These are phyloP conservation scores for Chaetomiaceae sp. DNA, from an alignment of 2,329 filamentous ascomycete species.

Conservation along the genomic window DNA sequence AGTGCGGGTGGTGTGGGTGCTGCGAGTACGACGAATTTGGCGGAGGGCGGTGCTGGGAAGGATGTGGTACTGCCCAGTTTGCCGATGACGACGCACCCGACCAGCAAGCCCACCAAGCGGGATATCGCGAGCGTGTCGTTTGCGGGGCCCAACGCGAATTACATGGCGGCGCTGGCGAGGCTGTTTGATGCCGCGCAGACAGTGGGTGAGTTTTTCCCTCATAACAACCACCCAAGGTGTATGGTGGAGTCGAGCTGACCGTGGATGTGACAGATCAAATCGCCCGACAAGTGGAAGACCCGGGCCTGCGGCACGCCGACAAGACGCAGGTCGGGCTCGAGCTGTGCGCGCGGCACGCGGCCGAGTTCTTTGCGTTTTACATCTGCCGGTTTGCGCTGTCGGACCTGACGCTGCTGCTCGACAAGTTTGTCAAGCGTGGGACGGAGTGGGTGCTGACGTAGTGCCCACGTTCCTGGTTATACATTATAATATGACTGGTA, in stretches of 20 bases:
- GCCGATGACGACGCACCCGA: conserved; percentile 67
- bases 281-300: conserved; percentile 91
- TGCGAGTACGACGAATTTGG: conserved; percentile 29
- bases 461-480: neutral
- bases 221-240: too few relatives aligned
- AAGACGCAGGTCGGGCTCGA: conserved; percentile 95
- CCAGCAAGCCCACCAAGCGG: conserved; percentile 65
- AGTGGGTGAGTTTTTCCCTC: conserved; percentile 61
- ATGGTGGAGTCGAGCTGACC: too few relatives aligned
- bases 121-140: conserved; percentile 67
- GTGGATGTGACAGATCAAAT: conserved; percentile 75
- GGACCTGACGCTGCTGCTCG: conserved; percentile 78
- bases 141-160: conserved; percentile 78
- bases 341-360: conserved; percentile 85
- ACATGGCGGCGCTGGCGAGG: conserved; percentile 85
- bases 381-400: conserved; percentile 90
- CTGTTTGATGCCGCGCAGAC: conserved; percentile 92
- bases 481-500: neutral
- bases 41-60: conserved; percentile 42
- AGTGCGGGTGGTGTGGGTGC: conserved; percentile 29
- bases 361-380: conserved; percentile 97
- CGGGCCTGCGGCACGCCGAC: conserved; percentile 83
- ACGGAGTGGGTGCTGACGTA: conserved; percentile 77
- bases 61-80: conserved; percentile 66
- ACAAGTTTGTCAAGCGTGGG: conserved; percentile 95